Evolutionary conservation across 306 rosid genomes (phyloP).

Genomic region (Cucurbita ficifolia): DNA sequence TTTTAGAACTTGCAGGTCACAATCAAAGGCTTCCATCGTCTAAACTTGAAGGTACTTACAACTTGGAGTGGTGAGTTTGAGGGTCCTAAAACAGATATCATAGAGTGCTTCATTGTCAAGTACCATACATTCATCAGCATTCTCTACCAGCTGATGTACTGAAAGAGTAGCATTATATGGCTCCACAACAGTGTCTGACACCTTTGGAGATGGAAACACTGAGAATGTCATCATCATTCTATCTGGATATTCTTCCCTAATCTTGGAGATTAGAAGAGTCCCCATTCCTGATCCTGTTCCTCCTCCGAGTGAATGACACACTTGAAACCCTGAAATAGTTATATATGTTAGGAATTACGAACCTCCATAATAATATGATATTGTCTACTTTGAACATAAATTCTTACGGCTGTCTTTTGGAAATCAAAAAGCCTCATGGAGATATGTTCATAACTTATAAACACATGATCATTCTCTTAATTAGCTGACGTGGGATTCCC

Average conservation of each 20-base stretch:
- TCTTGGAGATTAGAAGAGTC: conserved; percentile 67
- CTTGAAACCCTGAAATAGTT: conserved; percentile 40
- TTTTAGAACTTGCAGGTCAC: not conserved
- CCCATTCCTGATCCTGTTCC: conserved; percentile 95
- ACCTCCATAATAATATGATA: no score
- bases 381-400: no score
- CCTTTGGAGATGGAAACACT: conserved; percentile 58
- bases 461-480: no score
- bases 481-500: no score
- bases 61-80: conserved; percentile 13
- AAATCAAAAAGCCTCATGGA: no score
- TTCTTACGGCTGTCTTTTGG: no score
- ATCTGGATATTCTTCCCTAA: conserved; percentile 62
- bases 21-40: not conserved
- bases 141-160: conserved; percentile 55
- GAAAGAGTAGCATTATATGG: conserved; percentile 74
- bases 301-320: conserved; percentile 73
- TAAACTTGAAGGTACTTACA: not conserved
- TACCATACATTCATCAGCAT: conserved; percentile 6
- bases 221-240: conserved; percentile 66
- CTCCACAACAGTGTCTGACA: conserved; percentile 70
- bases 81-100: not conserved
- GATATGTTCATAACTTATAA: no score
- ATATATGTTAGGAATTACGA: no score
- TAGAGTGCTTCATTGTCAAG: conserved; percentile 7